Base-by-base conservation (phyloP, 352 stramenopile species). In the Achlya hypogyna region DNA sequence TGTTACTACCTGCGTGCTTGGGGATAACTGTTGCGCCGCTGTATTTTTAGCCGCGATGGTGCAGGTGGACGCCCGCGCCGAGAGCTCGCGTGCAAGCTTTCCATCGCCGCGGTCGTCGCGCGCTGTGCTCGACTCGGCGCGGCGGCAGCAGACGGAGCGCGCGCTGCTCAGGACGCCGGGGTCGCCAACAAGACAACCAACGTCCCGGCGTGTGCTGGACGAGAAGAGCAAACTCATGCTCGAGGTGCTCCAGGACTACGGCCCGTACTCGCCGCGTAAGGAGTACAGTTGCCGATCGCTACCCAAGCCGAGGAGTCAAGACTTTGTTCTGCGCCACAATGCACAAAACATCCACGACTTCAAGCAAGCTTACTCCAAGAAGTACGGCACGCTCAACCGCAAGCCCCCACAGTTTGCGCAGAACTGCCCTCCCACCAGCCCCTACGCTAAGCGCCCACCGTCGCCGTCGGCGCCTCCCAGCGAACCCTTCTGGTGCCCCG, bases 291-390 rank as follows among this genome's bases (percentile, higher is more conserved):
- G 54, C 47, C 54, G 54, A 25, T 64, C 54, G 34, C 54, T 64
- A 16, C 54, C 54, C 18, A 51, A 52, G 28, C 54, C 54, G 6
- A 34, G 54, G 6, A 22, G 47, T n/a, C 16, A 64, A 20, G 54
- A 64, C 35, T 64, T 64, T 38, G 29, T 64, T 22, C 22, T 64
- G 34, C 54, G 54, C 5, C 54, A 64, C 35, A 64, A 64, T 27
- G 54, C 54, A 25, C 54, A 64, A 52, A 64, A 64, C 54, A 64
- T 64, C 54, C 54, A 64, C 54, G 54, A 64, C 35, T 64, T 64
- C 54, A 64, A 64, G 35, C 28, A 51, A 28, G 54, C 45, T 22
- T 64, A 64, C 54, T 64, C 54, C 1, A 64, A 64, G 35, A 8
- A 22, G 35, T 52, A 38, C 38, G 54, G 54, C 9, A 64, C 54